Evolutionary conservation across 1,284 basidiomycete genomes (phyloP).

Genomic region (Apiotrichum gamsii): DNA sequence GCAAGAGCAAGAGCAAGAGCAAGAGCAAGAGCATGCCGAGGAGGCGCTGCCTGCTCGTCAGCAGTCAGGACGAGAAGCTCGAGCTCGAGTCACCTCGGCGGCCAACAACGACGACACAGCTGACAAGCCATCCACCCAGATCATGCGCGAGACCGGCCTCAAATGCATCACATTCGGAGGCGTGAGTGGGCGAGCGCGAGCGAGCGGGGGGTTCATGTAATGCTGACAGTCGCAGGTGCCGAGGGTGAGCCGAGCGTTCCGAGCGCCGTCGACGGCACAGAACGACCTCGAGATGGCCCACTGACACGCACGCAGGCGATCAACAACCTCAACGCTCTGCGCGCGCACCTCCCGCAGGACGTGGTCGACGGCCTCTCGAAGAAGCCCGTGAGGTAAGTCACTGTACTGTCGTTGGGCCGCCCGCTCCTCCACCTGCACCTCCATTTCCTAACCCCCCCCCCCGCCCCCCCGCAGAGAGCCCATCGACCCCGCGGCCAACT

Average conservation of each 20-base stretch:
- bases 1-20: too few relatives aligned
- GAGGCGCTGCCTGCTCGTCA: too few relatives aligned
- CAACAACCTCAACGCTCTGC: slow-evolving; percentile 68
- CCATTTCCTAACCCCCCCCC: too few relatives aligned
- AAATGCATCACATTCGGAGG: slow-evolving; percentile 92
- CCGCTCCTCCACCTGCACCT: too few relatives aligned
- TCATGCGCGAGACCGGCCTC: slow-evolving; percentile 88
- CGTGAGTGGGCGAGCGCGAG: slow-evolving; percentile 48
- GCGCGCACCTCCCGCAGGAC: slow-evolving; percentile 67
- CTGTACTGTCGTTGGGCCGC: too few relatives aligned
- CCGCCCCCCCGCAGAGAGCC: too few relatives aligned
- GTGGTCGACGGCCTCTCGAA: slow-evolving; percentile 50
- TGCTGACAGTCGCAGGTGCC: slow-evolving; percentile 12
- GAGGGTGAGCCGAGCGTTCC: not conserved
- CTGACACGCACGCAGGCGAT: slow-evolving; percentile 57
- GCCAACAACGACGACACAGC: too few relatives aligned
- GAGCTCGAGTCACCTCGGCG: too few relatives aligned
- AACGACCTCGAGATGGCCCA: not conserved
- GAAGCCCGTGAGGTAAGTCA: slow-evolving; percentile 53
- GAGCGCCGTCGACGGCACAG: not conserved
- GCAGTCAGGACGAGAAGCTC: too few relatives aligned
- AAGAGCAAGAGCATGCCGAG: too few relatives aligned
- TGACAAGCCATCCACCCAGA: too few relatives aligned
- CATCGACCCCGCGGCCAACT: slow-evolving; percentile 60
- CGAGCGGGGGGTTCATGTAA: slow-evolving; percentile 9